phyloP scores from a whole-genome alignment of 1,139 yeast genomes.

The Lodderomyces oxycetoniae region DNA sequence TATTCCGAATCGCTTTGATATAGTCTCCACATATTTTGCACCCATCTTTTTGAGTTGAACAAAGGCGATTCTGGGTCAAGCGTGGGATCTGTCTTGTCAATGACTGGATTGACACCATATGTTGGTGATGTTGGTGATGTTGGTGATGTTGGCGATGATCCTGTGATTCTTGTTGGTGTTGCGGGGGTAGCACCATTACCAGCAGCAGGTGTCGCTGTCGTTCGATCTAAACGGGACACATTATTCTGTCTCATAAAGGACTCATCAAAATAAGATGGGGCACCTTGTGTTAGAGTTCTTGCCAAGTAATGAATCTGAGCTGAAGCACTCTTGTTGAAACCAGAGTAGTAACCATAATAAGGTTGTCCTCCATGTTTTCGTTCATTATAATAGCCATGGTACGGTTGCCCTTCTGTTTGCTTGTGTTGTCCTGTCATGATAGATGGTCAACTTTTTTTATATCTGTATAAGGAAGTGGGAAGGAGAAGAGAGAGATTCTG shows the following conservation, averaged over 20 bases:
- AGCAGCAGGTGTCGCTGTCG: constrained; percentile 2
- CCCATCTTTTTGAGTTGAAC: constrained; percentile 43
- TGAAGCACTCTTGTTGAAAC: constrained; percentile 11
- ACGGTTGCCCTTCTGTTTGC: constrained; percentile 10
- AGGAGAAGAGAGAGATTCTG: no score
- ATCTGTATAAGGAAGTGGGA: no score
- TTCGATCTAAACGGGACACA: no score
- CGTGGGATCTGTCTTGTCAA: constrained; percentile 13
- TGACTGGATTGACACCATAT: constrained; percentile 12
- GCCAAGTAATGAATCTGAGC: constrained; percentile 13
- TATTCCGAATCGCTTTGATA: constrained; percentile 56
- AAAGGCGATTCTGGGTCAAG: constrained; percentile 11
- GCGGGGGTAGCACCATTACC: neutral
- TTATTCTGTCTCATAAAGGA: constrained; percentile 1
- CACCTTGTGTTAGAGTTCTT: constrained; percentile 9
- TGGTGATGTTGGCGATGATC: neutral
- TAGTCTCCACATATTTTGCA: constrained; percentile 59
- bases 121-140: neutral
- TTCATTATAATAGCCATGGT: constrained; percentile 8
- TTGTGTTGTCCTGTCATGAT: no score
- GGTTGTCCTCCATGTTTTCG: constrained; percentile 13
- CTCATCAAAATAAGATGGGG: constrained; percentile 8
- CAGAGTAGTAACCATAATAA: constrained; percentile 13
- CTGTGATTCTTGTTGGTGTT: neutral
- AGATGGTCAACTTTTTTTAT: no score